These are phyloP conservation scores for Cyclotella baltica DNA, from an alignment of 108 stramenopile genomes.

Conservation along the genomic window DNA sequence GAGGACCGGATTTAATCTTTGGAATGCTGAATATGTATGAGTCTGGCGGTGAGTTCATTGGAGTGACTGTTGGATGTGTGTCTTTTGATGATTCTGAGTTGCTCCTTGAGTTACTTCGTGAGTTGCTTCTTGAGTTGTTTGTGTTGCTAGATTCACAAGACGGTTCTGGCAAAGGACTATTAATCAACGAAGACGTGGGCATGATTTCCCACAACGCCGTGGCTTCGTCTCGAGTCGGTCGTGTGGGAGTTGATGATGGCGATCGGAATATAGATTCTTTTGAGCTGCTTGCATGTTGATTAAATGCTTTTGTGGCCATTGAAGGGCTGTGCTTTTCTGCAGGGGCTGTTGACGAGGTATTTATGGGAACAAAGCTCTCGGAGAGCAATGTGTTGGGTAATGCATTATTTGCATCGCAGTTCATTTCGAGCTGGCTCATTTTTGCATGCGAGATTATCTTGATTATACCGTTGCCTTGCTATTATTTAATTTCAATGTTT, in stretches of 20 bases:
- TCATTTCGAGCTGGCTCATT: too few relatives aligned
- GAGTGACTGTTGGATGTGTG: slow-evolving; percentile 3
- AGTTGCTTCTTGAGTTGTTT: background rate
- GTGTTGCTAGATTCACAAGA: slow-evolving; percentile 1
- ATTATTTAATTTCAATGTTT: too few relatives aligned
- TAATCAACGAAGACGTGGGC: slow-evolving; percentile 20
- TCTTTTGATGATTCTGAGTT: background rate
- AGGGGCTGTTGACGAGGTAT: too few relatives aligned
- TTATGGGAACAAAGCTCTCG: too few relatives aligned
- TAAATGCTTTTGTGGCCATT: too few relatives aligned
- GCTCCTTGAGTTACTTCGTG: too few relatives aligned
- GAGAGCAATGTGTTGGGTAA: too few relatives aligned
- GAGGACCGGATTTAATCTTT: slow-evolving; percentile 24
- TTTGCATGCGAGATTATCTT: too few relatives aligned
- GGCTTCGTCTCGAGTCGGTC: slow-evolving; percentile 37
- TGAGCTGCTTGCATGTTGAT: too few relatives aligned
- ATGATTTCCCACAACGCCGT: slow-evolving; percentile 28
- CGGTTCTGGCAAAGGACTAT: background rate
- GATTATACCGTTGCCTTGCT: too few relatives aligned
- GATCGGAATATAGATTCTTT: background rate
- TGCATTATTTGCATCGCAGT: too few relatives aligned
- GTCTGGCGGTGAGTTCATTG: slow-evolving; percentile 1
- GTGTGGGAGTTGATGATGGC: background rate
- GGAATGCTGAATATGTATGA: slow-evolving; percentile 2
- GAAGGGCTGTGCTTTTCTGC: too few relatives aligned